Conservation (phyloP, 2,329 filamentous ascomycete species). For the Botrytis elliptica region DNA sequence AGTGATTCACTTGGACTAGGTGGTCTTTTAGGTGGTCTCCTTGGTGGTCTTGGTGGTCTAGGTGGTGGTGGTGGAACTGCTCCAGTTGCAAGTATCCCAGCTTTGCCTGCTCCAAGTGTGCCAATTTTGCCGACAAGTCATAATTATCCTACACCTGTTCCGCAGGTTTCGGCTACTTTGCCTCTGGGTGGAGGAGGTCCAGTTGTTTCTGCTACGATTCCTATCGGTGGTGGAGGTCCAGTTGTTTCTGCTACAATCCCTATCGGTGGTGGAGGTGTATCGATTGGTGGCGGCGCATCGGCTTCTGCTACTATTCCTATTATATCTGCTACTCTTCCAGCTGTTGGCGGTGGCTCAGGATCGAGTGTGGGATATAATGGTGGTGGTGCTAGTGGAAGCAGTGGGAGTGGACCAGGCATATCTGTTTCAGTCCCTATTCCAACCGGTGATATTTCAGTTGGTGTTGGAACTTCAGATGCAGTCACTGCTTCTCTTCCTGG, state of each 20-base stretch:
- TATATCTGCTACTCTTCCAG: slow-evolving; percentile 1
- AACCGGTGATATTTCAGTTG: not conserved
- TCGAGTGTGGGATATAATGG: not conserved
- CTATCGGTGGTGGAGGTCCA: not conserved
- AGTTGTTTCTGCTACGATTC: too few species aligned
- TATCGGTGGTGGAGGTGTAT: not conserved
- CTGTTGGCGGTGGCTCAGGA: not conserved
- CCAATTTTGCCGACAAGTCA: not conserved
- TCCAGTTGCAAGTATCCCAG: not conserved
- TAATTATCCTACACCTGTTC: not conserved
- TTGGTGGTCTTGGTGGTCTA: not conserved
- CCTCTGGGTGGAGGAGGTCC: not conserved
- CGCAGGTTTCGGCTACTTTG: not conserved
- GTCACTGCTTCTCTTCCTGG: slow-evolving; percentile 3
- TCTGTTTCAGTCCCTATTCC: slow-evolving; percentile 6
- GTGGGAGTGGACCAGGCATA: not conserved
- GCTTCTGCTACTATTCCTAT: slow-evolving; percentile 4
- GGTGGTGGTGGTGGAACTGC: not conserved
- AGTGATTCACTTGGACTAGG: not conserved
- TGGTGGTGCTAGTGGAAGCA: not conserved
- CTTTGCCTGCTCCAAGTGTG: not conserved
- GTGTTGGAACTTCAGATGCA: slow-evolving; percentile 13
- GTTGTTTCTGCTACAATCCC: not conserved
- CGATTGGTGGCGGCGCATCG: not conserved
- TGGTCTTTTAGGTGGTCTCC: not conserved